Base-by-base conservation (phyloP, 78 protist species). In the Chrysochromulina tobinii region DNA sequence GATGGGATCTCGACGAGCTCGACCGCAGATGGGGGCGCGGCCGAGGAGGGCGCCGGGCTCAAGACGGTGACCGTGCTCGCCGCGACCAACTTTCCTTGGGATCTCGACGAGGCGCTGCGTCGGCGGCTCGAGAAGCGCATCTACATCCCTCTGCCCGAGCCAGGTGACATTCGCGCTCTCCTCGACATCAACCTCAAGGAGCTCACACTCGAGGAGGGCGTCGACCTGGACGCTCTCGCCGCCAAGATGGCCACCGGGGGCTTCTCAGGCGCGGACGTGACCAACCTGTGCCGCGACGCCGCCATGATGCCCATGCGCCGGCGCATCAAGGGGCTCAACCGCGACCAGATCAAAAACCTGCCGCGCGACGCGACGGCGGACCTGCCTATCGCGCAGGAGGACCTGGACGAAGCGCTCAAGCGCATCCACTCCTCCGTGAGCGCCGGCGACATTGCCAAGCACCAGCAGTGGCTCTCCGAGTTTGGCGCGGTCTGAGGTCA, bases 1-100 rank as follows among this genome's bases (percentile, higher is more conserved):
- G 97, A 97, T 88, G 98, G 98, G 25, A 93, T 93, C 17, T 54
- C 59, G 21, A 59, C 64, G 64, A 7, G 64, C 64, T 7, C 64
- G 64, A 7, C 21, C 64, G 14, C 64, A 12, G 8, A 59, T 12
- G 23, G 66, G 59, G 61, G 53, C 50, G 72, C 3, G 50, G 92
- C 48, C 12, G 68, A n/a, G 38, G 93, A 84, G 54, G 90, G 66
- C 4, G 53, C 85, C 8, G 1, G 4, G 51, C 77, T 27, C 75
- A 93, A 93, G 90, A 5, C 12, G 3, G 98, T 96, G 51, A 81
- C 87, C 59, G 96, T 95, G 20, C 64, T 96, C 18, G 97, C 89
- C 2, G 97, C 98, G 23, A 95, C 98, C 50, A 97, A 96, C 95
- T 87, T 91, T 1, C 98, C 98, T 14, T 97, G 96, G 96, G 94